Evolutionary conservation across 805 yeast genomes (phyloP).

Genomic region (Teunomyces atbi): DNA sequence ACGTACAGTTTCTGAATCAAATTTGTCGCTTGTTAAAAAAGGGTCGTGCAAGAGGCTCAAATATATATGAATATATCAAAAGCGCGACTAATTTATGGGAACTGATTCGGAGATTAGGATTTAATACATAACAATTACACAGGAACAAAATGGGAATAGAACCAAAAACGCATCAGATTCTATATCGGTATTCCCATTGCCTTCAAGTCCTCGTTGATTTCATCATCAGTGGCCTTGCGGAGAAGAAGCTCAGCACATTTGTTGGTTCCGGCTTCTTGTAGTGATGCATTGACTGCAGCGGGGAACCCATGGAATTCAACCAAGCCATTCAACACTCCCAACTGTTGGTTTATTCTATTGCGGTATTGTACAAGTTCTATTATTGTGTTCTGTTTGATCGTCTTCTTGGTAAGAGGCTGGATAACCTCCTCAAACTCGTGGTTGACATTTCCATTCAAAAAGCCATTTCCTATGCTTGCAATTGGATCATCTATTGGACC

Average conservation of each 20-base stretch:
- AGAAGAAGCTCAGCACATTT: constrained; percentile 40
- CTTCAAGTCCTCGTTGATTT: constrained; percentile 67
- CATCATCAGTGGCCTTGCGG: constrained; percentile 64
- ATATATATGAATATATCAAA: not conserved
- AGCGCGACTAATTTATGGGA: not conserved
- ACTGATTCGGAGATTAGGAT: not conserved
- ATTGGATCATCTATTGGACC: constrained; percentile 14
- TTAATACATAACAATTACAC: not conserved
- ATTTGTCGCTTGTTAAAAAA: not conserved
- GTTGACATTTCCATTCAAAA: constrained; percentile 4
- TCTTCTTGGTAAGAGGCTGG: constrained; percentile 30
- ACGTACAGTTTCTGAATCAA: constrained; percentile 2
- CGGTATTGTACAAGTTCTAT: constrained; percentile 59
- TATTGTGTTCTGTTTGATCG: constrained; percentile 34
- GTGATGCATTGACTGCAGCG: constrained; percentile 56
- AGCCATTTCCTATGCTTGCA: constrained; percentile 5
- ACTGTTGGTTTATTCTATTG: constrained; percentile 62
- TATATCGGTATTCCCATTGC: constrained; percentile 51
- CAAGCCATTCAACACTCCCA: constrained; percentile 69
- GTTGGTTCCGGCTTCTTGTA: constrained; percentile 18
- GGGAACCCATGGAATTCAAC: constrained; percentile 74
- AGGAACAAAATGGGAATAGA: not conserved
- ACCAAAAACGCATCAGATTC: not conserved
- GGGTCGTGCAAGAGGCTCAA: not conserved
- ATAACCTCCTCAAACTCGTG: constrained; percentile 4